Evolutionary conservation across 495 filamentous ascomycete species (phyloP).

Genomic region (Penicillium simplicissimum): DNA sequence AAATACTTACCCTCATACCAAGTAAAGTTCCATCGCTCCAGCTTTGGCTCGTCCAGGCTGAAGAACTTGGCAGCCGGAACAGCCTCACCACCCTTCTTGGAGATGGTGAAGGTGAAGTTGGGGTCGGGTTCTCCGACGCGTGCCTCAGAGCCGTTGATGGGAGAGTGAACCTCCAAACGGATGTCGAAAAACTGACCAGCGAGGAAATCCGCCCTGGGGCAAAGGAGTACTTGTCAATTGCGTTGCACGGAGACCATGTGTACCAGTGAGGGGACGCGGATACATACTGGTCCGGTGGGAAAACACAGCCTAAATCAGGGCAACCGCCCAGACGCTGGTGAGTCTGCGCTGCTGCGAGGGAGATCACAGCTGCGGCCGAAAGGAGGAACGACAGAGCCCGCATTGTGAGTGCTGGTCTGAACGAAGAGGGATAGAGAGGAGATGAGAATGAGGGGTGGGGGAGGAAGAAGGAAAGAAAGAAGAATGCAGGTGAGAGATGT

Average conservation of each 20-base stretch:
- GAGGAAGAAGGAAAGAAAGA: background rate
- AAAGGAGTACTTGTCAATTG: background rate
- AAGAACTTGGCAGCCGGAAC: slow-evolving; percentile 60
- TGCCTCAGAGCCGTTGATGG: slow-evolving; percentile 72
- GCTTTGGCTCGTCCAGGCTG: slow-evolving; percentile 54
- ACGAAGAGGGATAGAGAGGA: background rate
- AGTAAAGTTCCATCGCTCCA: slow-evolving; percentile 70
- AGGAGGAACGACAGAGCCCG: slow-evolving; percentile 21
- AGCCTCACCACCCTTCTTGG: slow-evolving; percentile 53
- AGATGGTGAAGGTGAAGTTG: slow-evolving; percentile 67
- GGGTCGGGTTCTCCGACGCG: slow-evolving; percentile 61
- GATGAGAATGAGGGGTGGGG: background rate
- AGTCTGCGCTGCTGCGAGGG: slow-evolving; percentile 54
- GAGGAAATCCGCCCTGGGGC: slow-evolving; percentile 60
- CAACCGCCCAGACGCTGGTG: slow-evolving; percentile 70
- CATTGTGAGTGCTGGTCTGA: slow-evolving; percentile 24
- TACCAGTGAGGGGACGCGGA: background rate
- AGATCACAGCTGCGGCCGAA: slow-evolving; percentile 23
- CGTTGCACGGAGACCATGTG: background rate
- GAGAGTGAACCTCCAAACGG: slow-evolving; percentile 73
- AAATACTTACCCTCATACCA: slow-evolving; percentile 61
- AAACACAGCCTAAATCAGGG: slow-evolving; percentile 69
- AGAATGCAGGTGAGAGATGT: background rate
- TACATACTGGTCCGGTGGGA: slow-evolving; percentile 70
- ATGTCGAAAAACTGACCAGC: slow-evolving; percentile 76